Evolutionary conservation across 148 eudicot species (phyloP), one percentile per base, ranked within the genome.

Genomic region (Rhododendron williamsianum): DNA sequence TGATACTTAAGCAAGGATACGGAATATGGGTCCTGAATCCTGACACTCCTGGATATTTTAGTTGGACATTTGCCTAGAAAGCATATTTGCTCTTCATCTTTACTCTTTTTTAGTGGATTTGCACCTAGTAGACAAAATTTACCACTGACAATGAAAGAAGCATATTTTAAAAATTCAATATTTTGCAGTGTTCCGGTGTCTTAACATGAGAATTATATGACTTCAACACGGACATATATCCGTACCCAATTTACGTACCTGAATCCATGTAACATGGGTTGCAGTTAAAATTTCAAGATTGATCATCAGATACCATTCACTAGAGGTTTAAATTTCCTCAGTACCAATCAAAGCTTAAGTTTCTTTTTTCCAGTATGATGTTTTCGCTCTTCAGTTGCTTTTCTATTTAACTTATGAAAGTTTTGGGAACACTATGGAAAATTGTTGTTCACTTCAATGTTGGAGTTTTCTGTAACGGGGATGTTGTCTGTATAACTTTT

Each of bases 301-400:
- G 76, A 33, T 33, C 76, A 71, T 71, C 76, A 35, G 30, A 12
- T 69, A 27, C 12, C 16, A 27, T 27, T 69, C 74, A 69, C 36
- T 3, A 10, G 15, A 30, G 74, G 30, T 71, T 5, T 71, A 71
- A 30, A 30, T 71, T 30, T 13, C 76, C 41, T 13, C 9, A 0
- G 19, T 11, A 71, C 36, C 38, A 71, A 13, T 71, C 16, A 12
- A 71, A 30, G 76, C 76, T 33, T 30, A 4, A 71, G 19, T 13
- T 33, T 10, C 15, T 38, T 13, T 54, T 54, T 52, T 33, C 23
- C 11, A 15, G 41, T 36, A 36, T 33, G 10, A 63, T 65, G 36
- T 82, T 63, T 60, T 82, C n/a, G 2, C 84, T 82, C 13, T 25
- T 63, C 76, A 38, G 25, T n/a, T 38, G 25, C 54, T 82, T 82